Percentiles rank a stretch among this genome's conserved stretches.
phyloP scores from a whole-genome alignment of 805 yeast species.

The Ogataea trehalophila region DNA sequence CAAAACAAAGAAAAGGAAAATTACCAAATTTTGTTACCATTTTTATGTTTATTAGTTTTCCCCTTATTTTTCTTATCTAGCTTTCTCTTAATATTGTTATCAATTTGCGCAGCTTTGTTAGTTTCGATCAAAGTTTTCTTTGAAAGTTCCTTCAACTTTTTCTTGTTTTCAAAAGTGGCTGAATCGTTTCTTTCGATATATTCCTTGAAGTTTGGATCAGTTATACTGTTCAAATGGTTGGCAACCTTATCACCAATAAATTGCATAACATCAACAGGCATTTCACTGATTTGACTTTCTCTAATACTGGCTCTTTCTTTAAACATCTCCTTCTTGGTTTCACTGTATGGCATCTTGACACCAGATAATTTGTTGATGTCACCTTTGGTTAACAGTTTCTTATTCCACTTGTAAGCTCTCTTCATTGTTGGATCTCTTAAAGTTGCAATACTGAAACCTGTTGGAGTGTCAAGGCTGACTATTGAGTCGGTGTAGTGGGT shows the following conservation, averaged over 20 bases:
- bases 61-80: slow-evolving; percentile 18
- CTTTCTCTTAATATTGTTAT: slow-evolving; percentile 15
- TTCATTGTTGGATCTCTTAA: slow-evolving; percentile 76
- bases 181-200: slow-evolving; percentile 27
- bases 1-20: not conserved
- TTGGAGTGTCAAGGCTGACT: slow-evolving; percentile 65
- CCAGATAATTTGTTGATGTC: slow-evolving; percentile 61
- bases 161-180: slow-evolving; percentile 15
- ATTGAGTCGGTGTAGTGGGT: slow-evolving; percentile 69
- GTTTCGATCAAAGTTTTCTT: slow-evolving; percentile 15
- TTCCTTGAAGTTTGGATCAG: slow-evolving; percentile 28
- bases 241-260: slow-evolving; percentile 40
- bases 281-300: slow-evolving; percentile 35
- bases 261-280: slow-evolving; percentile 39
- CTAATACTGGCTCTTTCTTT: slow-evolving; percentile 48
- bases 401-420: slow-evolving; percentile 50
- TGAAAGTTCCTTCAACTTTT: slow-evolving; percentile 13
- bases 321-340: slow-evolving; percentile 54
- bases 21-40: slow-evolving; percentile 9
- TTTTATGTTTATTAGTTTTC: slow-evolving; percentile 13
- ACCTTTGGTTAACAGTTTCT: slow-evolving; percentile 45
- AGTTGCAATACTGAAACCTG: slow-evolving; percentile 46
- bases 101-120: slow-evolving; percentile 19
- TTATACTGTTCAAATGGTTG: slow-evolving; percentile 28
- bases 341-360: slow-evolving; percentile 75